phyloP scores from a whole-genome alignment of 2,329 filamentous ascomycete species.

The Microdochium nivale region DNA sequence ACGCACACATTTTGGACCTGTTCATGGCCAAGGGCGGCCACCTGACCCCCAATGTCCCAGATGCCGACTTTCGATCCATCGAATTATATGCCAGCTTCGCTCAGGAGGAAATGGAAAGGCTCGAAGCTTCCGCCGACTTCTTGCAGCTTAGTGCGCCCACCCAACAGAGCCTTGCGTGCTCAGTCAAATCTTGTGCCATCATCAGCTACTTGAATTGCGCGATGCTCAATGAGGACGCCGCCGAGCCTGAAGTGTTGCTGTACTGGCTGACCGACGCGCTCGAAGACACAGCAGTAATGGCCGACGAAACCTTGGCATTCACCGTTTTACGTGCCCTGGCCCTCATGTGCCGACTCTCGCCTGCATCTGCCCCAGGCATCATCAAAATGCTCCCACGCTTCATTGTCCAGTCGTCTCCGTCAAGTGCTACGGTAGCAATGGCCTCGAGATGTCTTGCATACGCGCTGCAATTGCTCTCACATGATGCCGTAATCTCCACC shows the following conservation, averaged over 20 bases:
- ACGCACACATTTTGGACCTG: constrained; percentile 62
- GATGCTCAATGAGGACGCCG: constrained; percentile 70
- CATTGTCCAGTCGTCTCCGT: constrained; percentile 74
- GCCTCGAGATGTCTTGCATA: constrained; percentile 81
- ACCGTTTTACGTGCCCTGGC: constrained; percentile 76
- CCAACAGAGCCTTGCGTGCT: constrained; percentile 79
- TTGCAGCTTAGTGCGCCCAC: constrained; percentile 75
- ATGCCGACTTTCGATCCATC: constrained; percentile 46
- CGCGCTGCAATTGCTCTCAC: constrained; percentile 72
- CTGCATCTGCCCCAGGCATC: constrained; percentile 63
- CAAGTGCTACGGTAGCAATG: constrained; percentile 59
- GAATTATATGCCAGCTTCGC: constrained; percentile 64
- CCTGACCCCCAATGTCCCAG: constrained; percentile 30
- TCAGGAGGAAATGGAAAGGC: constrained; percentile 71
- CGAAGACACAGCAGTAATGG: constrained; percentile 72
- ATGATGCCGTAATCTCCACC: constrained; percentile 90
- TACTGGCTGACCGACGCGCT: constrained; percentile 80
- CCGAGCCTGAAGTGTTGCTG: constrained; percentile 71
- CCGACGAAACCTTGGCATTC: constrained; percentile 66
- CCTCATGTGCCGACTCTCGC: constrained; percentile 67
- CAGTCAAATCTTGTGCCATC: constrained; percentile 75
- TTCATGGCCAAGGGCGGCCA: constrained; percentile 52
- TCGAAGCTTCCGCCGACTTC: constrained; percentile 88
- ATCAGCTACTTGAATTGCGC: constrained; percentile 81
- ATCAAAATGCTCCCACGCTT: constrained; percentile 76